Conservation (phyloP, 1,139 yeast genomes). For the Blastobotrys raffinosifermentans region DNA sequence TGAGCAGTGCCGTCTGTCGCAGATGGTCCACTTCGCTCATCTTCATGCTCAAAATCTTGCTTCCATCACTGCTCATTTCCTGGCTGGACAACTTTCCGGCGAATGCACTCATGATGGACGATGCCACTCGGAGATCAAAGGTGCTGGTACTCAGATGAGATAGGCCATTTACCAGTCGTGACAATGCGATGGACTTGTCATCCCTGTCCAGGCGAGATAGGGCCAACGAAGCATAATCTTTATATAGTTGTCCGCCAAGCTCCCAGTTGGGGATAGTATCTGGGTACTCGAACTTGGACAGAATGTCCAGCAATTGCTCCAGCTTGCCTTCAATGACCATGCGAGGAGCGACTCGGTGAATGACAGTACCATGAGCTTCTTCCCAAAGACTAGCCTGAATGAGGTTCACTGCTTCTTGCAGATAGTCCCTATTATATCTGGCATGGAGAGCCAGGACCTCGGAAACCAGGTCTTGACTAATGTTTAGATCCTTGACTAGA, state of each 20-base stretch:
- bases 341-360: constrained; percentile 61
- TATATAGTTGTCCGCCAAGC: constrained; percentile 38
- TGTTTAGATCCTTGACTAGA: constrained; percentile 39
- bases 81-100: constrained; percentile 35
- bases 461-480: constrained; percentile 20
- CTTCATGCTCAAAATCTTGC: constrained; percentile 25
- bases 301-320: constrained; percentile 37
- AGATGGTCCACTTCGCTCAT: constrained; percentile 23
- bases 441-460: constrained; percentile 33
- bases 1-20: constrained; percentile 20
- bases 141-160: constrained; percentile 36
- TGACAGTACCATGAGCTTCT: constrained; percentile 58
- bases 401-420: constrained; percentile 57
- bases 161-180: constrained; percentile 33
- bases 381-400: constrained; percentile 55
- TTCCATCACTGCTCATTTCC: constrained; percentile 10
- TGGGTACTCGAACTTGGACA: constrained; percentile 40
- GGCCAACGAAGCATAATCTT: constrained; percentile 25
- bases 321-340: constrained; percentile 44
- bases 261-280: constrained; percentile 49
- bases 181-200: constrained; percentile 2
- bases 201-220: constrained; percentile 7
- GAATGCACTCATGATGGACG: constrained; percentile 46
- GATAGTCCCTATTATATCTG: constrained; percentile 43
- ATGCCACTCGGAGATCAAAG: constrained; percentile 41